These are phyloP conservation scores for Zygosaccharomyces sapae DNA, from an alignment of 1,139 yeast genomes.

Conservation along the genomic window DNA sequence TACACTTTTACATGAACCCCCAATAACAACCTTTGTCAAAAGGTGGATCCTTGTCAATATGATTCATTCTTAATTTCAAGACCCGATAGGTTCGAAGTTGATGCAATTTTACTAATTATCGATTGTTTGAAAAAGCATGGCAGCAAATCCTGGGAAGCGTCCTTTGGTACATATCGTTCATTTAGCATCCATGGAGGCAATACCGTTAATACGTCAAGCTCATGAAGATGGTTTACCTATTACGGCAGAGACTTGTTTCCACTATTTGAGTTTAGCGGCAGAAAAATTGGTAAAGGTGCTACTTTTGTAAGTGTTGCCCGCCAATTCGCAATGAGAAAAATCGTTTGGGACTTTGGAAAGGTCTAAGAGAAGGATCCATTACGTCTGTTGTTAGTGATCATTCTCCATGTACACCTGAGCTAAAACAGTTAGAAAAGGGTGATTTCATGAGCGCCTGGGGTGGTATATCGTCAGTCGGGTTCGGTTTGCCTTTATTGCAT, in stretches of 20 bases:
- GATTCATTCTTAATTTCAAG: conserved; percentile 74
- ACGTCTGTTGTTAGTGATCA: conserved; percentile 93
- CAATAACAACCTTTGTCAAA: conserved; percentile 55
- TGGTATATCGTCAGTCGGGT: conserved; percentile 90
- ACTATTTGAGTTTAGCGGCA: conserved; percentile 72
- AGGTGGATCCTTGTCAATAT: conserved; percentile 63
- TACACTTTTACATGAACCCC: conserved; percentile 39
- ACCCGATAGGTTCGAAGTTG: conserved; percentile 83
- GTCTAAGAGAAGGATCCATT: conserved; percentile 58
- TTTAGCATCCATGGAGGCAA: conserved; percentile 76
- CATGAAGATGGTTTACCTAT: conserved; percentile 44
- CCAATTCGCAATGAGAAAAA: conserved; percentile 78
- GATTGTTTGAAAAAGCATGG: conserved; percentile 46
- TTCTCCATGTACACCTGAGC: conserved; percentile 91
- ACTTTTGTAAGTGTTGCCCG: conserved; percentile 92
- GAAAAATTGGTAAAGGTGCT: conserved; percentile 69
- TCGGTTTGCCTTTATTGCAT: conserved; percentile 76
- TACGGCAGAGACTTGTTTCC: conserved; percentile 92
- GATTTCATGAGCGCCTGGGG: conserved; percentile 96
- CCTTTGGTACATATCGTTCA: conserved; percentile 91
- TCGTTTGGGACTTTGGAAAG: conserved; percentile 71
- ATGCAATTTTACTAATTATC: conserved; percentile 72
- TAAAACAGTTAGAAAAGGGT: conserved; percentile 76
- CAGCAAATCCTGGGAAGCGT: conserved; percentile 21
- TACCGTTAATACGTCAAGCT: conserved; percentile 68